phyloP scores from a whole-genome alignment of 169 alveolate species.

The Perkinsus olseni region DNA sequence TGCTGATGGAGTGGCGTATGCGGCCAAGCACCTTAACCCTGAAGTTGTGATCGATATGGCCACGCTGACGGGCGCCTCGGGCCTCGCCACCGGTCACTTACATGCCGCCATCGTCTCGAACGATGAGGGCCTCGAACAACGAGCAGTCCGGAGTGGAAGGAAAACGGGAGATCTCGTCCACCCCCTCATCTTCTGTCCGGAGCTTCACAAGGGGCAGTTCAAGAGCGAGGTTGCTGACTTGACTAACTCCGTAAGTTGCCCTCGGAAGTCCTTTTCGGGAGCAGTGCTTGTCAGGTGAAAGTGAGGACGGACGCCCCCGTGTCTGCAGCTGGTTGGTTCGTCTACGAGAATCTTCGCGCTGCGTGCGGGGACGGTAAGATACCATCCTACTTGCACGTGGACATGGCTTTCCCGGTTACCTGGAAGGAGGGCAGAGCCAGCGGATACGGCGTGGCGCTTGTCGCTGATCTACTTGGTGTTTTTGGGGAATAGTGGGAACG shows the following conservation, averaged over 20 bases:
- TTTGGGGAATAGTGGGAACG: background rate
- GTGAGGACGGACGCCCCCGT: background rate
- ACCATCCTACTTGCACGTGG: background rate
- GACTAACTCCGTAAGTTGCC: background rate
- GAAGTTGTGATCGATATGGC: slow-evolving; percentile 39
- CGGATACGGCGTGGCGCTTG: slow-evolving; percentile 8
- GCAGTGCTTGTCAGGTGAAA: background rate
- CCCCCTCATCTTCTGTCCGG: background rate
- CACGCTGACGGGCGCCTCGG: slow-evolving; percentile 46
- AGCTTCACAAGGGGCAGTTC: background rate
- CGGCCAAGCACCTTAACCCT: slow-evolving; percentile 28
- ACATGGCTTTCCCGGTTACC: background rate
- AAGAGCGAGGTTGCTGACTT: slow-evolving; percentile 2
- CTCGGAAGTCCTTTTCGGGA: background rate
- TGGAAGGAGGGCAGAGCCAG: background rate
- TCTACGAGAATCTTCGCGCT: background rate
- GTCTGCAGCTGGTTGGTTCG: background rate
- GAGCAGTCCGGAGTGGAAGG: background rate
- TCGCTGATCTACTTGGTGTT: background rate
- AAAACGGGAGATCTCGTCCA: background rate
- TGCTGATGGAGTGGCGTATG: slow-evolving; percentile 45
- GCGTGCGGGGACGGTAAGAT: background rate
- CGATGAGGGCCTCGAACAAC: background rate
- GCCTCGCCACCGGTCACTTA: background rate
- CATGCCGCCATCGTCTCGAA: background rate